These are phyloP conservation scores for Brassica rapa DNA, from an alignment of 345 rosid genomes.

Conservation along the genomic window DNA sequence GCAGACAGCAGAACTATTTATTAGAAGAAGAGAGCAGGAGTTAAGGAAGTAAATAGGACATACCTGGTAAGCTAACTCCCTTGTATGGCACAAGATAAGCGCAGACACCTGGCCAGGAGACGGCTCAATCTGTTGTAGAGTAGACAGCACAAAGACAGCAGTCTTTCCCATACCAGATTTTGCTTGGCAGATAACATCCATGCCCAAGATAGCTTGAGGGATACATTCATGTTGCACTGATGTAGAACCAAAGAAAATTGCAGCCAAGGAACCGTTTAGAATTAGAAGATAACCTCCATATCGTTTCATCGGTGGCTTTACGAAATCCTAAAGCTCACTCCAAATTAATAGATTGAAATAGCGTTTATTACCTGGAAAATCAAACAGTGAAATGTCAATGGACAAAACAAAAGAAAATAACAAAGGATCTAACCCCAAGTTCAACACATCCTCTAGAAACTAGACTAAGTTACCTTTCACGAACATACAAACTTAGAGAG, in stretches of 20 bases:
- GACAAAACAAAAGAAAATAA: too few relatives aligned
- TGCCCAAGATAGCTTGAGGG: slow-evolving; percentile 97
- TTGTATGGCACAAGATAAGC: not conserved
- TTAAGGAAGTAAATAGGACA: not conserved
- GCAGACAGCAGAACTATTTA: not conserved
- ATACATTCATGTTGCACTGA: slow-evolving; percentile 99
- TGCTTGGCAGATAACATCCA: slow-evolving; percentile 99
- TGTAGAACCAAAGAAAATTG: slow-evolving; percentile 84
- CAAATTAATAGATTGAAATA: slow-evolving; percentile 53
- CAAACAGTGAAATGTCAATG: not conserved
- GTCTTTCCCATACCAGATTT: slow-evolving; percentile 89
- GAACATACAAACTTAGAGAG: too few relatives aligned
- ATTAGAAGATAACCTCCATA: slow-evolving; percentile 55
- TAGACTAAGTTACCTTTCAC: too few relatives aligned
- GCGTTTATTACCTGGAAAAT: slow-evolving; percentile 15
- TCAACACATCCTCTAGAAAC: too few relatives aligned
- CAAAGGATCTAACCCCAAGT: too few relatives aligned
- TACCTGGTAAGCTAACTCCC: slow-evolving; percentile 64
- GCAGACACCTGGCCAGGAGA: not conserved
- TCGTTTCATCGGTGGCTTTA: slow-evolving; percentile 61
- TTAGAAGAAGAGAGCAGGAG: not conserved
- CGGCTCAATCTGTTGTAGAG: not conserved
- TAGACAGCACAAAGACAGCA: not conserved
- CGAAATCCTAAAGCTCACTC: slow-evolving; percentile 62
- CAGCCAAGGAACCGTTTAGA: slow-evolving; percentile 68